Evolutionary conservation across 2,329 filamentous ascomycete genomes (phyloP).

Genomic region (Ophiostoma pallidulum): DNA sequence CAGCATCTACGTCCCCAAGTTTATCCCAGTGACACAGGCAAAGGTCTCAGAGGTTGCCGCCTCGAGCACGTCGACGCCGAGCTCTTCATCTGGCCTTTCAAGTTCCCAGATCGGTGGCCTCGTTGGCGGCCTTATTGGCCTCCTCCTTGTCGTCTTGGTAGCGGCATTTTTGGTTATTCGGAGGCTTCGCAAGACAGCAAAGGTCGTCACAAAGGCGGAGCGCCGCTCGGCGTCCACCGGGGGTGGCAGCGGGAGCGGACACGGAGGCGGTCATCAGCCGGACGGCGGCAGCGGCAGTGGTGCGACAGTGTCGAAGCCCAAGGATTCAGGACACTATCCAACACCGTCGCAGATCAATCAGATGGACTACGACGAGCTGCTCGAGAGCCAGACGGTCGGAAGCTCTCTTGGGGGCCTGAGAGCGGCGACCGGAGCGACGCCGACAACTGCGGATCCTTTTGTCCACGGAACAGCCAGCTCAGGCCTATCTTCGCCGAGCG

Average conservation of each 20-base stretch:
- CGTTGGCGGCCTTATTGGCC: constrained; percentile 38
- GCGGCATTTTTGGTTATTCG: constrained; percentile 41
- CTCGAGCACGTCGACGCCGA: constrained; percentile 5
- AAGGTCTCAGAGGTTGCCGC: constrained; percentile 30
- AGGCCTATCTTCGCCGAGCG: constrained; percentile 2
- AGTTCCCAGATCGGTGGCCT: constrained; percentile 41
- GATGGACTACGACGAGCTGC: constrained; percentile 30
- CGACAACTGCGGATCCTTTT: constrained; percentile 6
- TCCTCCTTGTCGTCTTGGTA: constrained; percentile 39
- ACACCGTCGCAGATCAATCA: constrained; percentile 36
- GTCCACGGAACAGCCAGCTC: constrained; percentile 2
- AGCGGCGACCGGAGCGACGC: neutral
- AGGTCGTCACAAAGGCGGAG: constrained; percentile 23
- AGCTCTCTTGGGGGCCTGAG: constrained; percentile 15
- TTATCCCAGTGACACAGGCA: constrained; percentile 34
- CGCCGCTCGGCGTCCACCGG: constrained; percentile 26
- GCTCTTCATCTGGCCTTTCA: constrained; percentile 25
- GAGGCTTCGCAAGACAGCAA: constrained; percentile 38
- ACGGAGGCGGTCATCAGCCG: neutral
- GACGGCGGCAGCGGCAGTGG: neutral
- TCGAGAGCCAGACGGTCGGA: constrained; percentile 23
- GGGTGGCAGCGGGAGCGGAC: constrained; percentile 22
- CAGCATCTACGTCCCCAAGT: constrained; percentile 29
- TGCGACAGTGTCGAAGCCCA: constrained; percentile 17
- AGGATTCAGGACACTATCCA: constrained; percentile 25